A percentile compares a stretch with the other conserved stretches of the same genome.
Conservation (phyloP, 768 basidiomycete genomes). For the Cyclocybe cylindracea region DNA sequence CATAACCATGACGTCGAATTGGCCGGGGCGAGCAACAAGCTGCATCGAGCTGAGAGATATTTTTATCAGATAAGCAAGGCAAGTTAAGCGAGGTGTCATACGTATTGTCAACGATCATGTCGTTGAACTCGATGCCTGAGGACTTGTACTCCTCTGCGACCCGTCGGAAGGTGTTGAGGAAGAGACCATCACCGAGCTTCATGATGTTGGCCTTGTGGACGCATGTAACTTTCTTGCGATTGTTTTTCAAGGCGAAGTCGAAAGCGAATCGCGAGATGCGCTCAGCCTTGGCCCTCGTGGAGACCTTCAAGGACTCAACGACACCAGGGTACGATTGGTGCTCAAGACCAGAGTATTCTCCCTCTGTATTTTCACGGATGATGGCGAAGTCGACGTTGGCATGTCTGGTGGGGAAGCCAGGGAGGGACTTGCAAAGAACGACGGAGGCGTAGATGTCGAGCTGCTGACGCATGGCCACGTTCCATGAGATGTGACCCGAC, state of each 20-base stretch:
- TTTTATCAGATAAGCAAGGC: conserved; percentile 2
- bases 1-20: conserved; percentile 99
- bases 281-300: conserved; percentile 93
- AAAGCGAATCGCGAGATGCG: conserved; percentile 97
- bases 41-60: conserved; percentile 86
- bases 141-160: conserved; percentile 97
- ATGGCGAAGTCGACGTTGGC: conserved; percentile 97
- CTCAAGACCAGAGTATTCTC: conserved; percentile 98
- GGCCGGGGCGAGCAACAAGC: conserved; percentile 91
- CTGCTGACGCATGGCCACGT: conserved; percentile 99
- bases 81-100: conserved; percentile 33
- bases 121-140: conserved; percentile 88
- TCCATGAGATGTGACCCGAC: conserved; percentile 98
- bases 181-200: conserved; percentile 99
- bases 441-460: conserved; percentile 99
- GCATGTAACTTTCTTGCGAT: conserved; percentile 99
- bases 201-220: conserved; percentile 99
- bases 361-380: conserved; percentile 99
- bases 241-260: conserved; percentile 98
- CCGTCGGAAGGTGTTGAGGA: conserved; percentile 96
- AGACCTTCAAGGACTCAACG: conserved; percentile 97
- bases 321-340: conserved; percentile 98
- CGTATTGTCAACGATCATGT: conserved; percentile 99
- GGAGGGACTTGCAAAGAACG: conserved; percentile 96
- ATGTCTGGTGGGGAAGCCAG: conserved; percentile 95